phyloP scores from a whole-genome alignment of 2,329 filamentous ascomycete species.

The Fulvia fulva region DNA sequence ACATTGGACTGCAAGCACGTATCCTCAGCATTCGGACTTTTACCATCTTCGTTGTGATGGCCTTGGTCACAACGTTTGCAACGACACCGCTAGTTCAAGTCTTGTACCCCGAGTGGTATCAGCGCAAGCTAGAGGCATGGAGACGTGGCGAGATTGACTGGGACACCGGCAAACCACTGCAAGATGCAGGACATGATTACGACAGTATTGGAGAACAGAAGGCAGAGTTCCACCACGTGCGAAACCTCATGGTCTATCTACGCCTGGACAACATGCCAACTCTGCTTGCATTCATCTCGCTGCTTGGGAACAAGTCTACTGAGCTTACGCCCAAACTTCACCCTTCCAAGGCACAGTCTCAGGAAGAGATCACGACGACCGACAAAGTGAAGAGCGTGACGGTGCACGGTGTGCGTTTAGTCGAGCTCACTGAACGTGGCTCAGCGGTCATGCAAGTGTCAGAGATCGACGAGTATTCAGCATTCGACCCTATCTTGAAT shows the following conservation, averaged over 20 bases:
- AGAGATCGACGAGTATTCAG: slow-evolving; percentile 66
- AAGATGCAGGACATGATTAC: slow-evolving; percentile 27
- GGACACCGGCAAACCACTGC: slow-evolving; percentile 58
- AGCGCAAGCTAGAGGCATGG: slow-evolving; percentile 68
- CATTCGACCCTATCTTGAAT: slow-evolving; percentile 77
- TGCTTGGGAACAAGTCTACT: slow-evolving; percentile 59
- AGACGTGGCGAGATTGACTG: slow-evolving; percentile 87
- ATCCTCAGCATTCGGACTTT: slow-evolving; percentile 80
- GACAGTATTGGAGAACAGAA: slow-evolving; percentile 45
- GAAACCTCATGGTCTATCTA: slow-evolving; percentile 72
- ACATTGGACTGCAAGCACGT: slow-evolving; percentile 77
- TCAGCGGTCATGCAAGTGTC: slow-evolving; percentile 94
- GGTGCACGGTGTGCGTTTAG: slow-evolving; percentile 78
- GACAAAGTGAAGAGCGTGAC: slow-evolving; percentile 8
- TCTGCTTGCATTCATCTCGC: slow-evolving; percentile 74
- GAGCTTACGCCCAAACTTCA: slow-evolving; percentile 39
- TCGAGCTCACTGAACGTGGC: slow-evolving; percentile 85
- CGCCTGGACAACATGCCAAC: slow-evolving; percentile 80
- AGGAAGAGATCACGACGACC: slow-evolving; percentile 8
- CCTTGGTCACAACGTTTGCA: slow-evolving; percentile 75
- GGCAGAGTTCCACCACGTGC: slow-evolving; percentile 50
- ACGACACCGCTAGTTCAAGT: slow-evolving; percentile 72
- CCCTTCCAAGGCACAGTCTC: slow-evolving; percentile 27
- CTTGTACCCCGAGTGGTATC: slow-evolving; percentile 75
- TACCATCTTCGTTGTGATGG: slow-evolving; percentile 94